A percentile compares a stretch with the other conserved stretches of the same genome.
Conservation (phyloP, 768 basidiomycete species). For the Pleurotus pulmonarius region DNA sequence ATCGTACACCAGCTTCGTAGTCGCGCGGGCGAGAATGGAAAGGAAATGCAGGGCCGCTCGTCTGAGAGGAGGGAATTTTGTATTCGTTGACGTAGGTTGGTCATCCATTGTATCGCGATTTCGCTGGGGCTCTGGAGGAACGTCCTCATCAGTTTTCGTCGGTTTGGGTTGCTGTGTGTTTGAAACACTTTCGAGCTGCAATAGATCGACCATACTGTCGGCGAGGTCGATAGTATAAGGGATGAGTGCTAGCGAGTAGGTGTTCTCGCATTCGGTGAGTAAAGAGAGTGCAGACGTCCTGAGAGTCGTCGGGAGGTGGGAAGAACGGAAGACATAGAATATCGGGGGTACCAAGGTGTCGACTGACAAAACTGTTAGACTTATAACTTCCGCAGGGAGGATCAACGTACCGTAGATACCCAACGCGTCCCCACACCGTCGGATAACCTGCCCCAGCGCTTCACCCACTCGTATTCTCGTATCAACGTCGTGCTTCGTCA, state of each 20-base stretch:
- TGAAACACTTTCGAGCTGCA: constrained; percentile 58
- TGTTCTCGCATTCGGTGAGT: constrained; percentile 69
- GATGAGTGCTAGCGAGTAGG: constrained; percentile 57
- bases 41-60: constrained; percentile 87
- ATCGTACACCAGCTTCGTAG: constrained; percentile 49
- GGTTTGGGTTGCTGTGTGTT: constrained; percentile 10
- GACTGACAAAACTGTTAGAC: constrained; percentile 34
- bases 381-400: background rate
- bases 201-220: constrained; percentile 69
- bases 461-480: constrained; percentile 77
- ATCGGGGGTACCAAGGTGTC: constrained; percentile 72
- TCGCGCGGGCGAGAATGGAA: constrained; percentile 60
- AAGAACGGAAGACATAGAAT: constrained; percentile 54
- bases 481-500: constrained; percentile 67
- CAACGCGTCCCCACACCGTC: constrained; percentile 66
- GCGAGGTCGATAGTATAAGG: constrained; percentile 61
- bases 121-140: constrained; percentile 16
- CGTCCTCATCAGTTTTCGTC: constrained; percentile 1
- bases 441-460: constrained; percentile 74
- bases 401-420: constrained; percentile 56
- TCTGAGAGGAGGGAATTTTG: constrained; percentile 76
- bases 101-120: constrained; percentile 40
- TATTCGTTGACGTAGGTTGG: constrained; percentile 51
- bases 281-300: constrained; percentile 60
- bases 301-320: constrained; percentile 65